Conservation (phyloP, 192 early-diverging fungal species). For the Fimicolochytrium jonesii region DNA sequence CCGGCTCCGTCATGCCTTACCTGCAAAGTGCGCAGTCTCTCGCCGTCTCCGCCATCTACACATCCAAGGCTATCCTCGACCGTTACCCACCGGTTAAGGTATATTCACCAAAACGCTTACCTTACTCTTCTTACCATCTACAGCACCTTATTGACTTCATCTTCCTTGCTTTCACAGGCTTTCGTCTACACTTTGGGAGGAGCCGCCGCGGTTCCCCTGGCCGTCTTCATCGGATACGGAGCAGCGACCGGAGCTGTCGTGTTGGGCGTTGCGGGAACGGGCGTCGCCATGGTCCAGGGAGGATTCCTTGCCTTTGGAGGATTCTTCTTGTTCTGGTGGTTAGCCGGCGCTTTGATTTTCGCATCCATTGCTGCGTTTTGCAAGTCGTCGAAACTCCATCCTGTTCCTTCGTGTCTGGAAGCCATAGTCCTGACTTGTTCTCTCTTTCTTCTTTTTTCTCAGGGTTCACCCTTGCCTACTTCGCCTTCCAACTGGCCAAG, state of each 20-base stretch:
- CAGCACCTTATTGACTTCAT: no score
- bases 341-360: conserved; percentile 34
- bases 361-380: conserved; percentile 36
- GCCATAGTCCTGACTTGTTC: background rate
- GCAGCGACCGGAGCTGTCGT: conserved; percentile 21
- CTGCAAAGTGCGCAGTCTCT: conserved; percentile 8
- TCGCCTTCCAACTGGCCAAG: conserved; percentile 38
- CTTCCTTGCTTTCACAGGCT: conserved; percentile 15
- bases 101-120: no score
- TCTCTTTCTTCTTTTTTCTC: background rate
- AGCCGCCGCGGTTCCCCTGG: conserved; percentile 29
- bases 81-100: conserved; percentile 41
- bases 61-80: conserved; percentile 28
- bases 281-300: conserved; percentile 37
- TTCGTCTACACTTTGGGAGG: conserved; percentile 34
- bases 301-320: conserved; percentile 35
- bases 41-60: conserved; percentile 7
- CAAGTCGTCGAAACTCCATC: no score
- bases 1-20: conserved; percentile 2
- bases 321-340: conserved; percentile 36
- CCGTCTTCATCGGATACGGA: conserved; percentile 30
- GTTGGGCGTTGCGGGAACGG: conserved; percentile 34
- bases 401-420: background rate
- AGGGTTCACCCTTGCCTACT: conserved; percentile 34
- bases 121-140: no score